phyloP scores from a whole-genome alignment of 805 yeast genomes.

The Metschnikowia bowlesiae region DNA sequence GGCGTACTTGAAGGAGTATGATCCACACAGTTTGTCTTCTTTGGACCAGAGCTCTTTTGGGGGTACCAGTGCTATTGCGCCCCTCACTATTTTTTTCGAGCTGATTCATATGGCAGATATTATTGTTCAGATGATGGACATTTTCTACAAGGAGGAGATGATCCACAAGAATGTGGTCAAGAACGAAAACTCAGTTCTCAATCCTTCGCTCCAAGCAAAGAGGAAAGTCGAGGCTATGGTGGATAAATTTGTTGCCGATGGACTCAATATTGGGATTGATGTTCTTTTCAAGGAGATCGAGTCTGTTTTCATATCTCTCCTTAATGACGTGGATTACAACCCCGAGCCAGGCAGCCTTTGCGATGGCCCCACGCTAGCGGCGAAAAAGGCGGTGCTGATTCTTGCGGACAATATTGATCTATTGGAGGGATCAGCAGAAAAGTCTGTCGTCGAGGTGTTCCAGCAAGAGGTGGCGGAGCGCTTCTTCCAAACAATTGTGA shows the following conservation, averaged over 20 bases:
- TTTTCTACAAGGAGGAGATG: constrained; percentile 85
- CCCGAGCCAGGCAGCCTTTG: constrained; percentile 31
- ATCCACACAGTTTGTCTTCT: constrained; percentile 46
- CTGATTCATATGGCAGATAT: constrained; percentile 89
- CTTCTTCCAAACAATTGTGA: constrained; percentile 70
- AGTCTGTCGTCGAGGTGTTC: constrained; percentile 82
- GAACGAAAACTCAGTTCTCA: constrained; percentile 70
- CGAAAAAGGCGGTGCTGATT: constrained; percentile 55
- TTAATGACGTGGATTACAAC: constrained; percentile 59
- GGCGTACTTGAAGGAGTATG: constrained; percentile 61
- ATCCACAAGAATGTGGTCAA: constrained; percentile 54
- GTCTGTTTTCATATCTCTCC: constrained; percentile 49
- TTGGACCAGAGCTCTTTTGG: constrained; percentile 7
- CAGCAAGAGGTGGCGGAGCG: constrained; percentile 92
- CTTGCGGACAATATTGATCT: constrained; percentile 68
- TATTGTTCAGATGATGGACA: constrained; percentile 86
- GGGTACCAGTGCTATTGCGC: constrained; percentile 55
- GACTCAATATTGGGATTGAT: constrained; percentile 87
- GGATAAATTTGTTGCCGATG: constrained; percentile 89
- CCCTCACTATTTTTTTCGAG: constrained; percentile 82
- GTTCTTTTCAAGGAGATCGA: constrained; percentile 81
- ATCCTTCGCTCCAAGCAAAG: constrained; percentile 73
- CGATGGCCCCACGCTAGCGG: constrained; percentile 56
- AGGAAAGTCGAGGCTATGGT: constrained; percentile 74
- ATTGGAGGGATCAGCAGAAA: constrained; percentile 78